A percentile compares a stretch with the other conserved stretches of the same genome.
These are phyloP conservation scores for Telfairia occidentalis DNA, from an alignment of 331 rosid species.

Conservation along the genomic window DNA sequence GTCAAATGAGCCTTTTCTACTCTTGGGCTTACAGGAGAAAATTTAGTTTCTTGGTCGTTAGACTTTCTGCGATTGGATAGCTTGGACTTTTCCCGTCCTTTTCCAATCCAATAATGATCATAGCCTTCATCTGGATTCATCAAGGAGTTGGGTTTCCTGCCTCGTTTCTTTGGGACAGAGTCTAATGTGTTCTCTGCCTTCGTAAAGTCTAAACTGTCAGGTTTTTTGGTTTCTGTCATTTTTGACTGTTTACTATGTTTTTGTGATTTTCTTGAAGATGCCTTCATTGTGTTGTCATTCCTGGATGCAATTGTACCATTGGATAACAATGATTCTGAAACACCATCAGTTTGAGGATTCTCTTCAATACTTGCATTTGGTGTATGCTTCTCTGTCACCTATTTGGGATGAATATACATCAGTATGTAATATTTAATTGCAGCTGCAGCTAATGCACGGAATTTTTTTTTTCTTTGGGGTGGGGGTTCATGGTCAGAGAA, in stretches of 20 bases:
- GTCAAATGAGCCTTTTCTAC: constrained; percentile 13
- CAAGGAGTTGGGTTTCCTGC: constrained; percentile 59
- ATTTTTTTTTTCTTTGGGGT: not conserved
- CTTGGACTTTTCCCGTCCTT: constrained; percentile 20
- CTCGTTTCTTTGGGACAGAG: constrained; percentile 44
- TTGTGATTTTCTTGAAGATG: constrained; percentile 20
- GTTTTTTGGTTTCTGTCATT: constrained; percentile 18
- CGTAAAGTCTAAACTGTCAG: constrained; percentile 13
- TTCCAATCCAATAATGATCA: constrained; percentile 35
- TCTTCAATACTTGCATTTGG: constrained; percentile 18
- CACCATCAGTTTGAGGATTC: constrained; percentile 21
- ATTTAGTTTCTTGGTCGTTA: constrained; percentile 4
- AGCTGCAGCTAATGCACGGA: not conserved
- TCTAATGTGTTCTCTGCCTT: constrained; percentile 21
- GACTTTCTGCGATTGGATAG: constrained; percentile 23
- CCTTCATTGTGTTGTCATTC: constrained; percentile 15
- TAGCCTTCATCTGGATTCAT: constrained; percentile 70
- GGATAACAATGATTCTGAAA: constrained; percentile 1
- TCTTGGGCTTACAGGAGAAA: constrained; percentile 17
- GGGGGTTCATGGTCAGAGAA: not conserved
- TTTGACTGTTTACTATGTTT: constrained; percentile 22
- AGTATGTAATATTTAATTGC: not conserved
- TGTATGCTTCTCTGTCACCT: constrained; percentile 30
- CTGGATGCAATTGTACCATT: constrained; percentile 18
- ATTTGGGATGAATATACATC: constrained; percentile 14